Conservation (phyloP, 306 rosid genomes). For the Sechiopsis laciniata region DNA sequence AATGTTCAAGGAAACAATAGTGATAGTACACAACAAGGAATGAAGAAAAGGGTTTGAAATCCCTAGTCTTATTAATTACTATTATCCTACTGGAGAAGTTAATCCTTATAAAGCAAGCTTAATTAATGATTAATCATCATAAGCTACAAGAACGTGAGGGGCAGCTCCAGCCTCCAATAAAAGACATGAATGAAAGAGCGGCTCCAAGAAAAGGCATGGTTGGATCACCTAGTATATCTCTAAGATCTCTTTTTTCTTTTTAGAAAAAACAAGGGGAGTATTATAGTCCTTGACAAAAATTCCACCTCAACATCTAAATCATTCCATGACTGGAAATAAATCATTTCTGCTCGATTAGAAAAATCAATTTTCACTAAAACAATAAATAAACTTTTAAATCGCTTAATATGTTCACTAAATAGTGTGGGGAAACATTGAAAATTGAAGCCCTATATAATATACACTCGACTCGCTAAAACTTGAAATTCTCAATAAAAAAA, state of each 20-base stretch:
- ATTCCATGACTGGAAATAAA: too few relatives aligned
- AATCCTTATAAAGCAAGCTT: neutral
- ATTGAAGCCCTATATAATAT: too few relatives aligned
- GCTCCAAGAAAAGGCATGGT: too few relatives aligned
- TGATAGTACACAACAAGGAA: too few relatives aligned
- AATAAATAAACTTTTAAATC: too few relatives aligned
- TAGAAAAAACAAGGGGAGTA: conserved; percentile 8
- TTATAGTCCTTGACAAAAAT: neutral
- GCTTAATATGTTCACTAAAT: too few relatives aligned
- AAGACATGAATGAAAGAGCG: neutral
- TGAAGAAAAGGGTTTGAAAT: neutral
- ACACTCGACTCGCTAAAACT: too few relatives aligned
- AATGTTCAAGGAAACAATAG: too few relatives aligned
- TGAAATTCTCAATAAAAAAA: too few relatives aligned
- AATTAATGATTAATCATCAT: neutral
- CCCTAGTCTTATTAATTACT: neutral
- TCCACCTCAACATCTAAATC: neutral
- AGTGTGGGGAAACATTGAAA: too few relatives aligned
- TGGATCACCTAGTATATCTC: too few relatives aligned
- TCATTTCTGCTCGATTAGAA: neutral
- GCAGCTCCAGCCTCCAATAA: conserved; percentile 1
- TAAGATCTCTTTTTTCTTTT: neutral
- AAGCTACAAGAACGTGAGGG: neutral
- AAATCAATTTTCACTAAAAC: neutral
- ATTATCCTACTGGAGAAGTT: neutral